Evolutionary conservation across 768 basidiomycete species (phyloP).

Genomic region (Polyporus arcularius): DNA sequence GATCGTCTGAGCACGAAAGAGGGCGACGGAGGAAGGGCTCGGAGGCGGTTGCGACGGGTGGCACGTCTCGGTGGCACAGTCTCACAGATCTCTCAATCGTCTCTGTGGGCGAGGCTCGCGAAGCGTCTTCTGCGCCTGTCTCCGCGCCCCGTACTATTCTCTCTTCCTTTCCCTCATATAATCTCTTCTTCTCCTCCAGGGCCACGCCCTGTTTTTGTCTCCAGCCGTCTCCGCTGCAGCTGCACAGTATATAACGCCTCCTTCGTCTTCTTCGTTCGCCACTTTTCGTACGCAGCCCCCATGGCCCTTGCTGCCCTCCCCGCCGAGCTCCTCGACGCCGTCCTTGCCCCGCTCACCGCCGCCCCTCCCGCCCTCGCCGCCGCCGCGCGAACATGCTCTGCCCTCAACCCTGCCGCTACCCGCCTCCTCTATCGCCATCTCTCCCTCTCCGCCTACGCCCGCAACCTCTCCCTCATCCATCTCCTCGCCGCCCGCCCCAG

Average conservation of each 20-base stretch:
- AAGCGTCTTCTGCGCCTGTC: not conserved
- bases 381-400: slow-evolving; percentile 46
- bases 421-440: slow-evolving; percentile 66
- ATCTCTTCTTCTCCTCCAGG: not conserved
- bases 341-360: slow-evolving; percentile 41
- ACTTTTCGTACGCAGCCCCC: slow-evolving; percentile 16
- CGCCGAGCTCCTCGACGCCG: slow-evolving; percentile 59
- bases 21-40: too few relatives aligned
- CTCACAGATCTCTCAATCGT: too few relatives aligned
- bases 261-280: not conserved
- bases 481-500: slow-evolving; percentile 59
- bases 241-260: slow-evolving; percentile 6
- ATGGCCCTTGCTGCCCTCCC: slow-evolving; percentile 57
- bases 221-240: not conserved
- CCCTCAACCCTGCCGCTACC: slow-evolving; percentile 51
- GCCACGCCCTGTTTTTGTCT: slow-evolving; percentile 1
- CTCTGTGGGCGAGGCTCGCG: too few relatives aligned
- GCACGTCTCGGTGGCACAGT: not conserved
- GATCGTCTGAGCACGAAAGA: slow-evolving; percentile 11
- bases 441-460: slow-evolving; percentile 42
- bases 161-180: not conserved
- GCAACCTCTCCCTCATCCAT: slow-evolving; percentile 49
- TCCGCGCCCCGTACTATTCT: not conserved
- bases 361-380: slow-evolving; percentile 41
- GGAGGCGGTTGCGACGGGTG: not conserved